Evolutionary conservation across 129 eudicot genomes (phyloP).

Genomic region (Kitagawia praeruptora): DNA sequence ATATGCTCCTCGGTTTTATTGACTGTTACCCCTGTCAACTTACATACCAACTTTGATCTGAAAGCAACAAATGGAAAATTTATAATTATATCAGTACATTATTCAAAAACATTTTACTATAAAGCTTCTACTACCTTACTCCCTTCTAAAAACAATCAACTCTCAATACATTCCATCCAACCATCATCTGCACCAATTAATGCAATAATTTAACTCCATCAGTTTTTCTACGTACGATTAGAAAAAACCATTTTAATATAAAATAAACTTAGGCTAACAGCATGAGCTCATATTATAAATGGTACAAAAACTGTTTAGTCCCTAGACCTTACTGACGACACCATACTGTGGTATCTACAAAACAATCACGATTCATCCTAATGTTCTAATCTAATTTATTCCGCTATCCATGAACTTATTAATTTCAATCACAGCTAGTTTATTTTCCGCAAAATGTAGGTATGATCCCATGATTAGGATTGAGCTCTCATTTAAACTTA

Average conservation of each 20-base stretch:
- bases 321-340: too few species aligned
- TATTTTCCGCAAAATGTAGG: neutral
- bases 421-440: too few species aligned
- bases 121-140: neutral
- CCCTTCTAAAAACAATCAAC: neutral
- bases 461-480: neutral
- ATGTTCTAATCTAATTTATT: neutral
- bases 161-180: neutral
- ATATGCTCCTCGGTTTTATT: constrained; percentile 91
- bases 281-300: too few species aligned
- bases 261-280: too few species aligned
- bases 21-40: constrained; percentile 61
- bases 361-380: neutral
- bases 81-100: neutral
- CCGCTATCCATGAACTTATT: too few species aligned
- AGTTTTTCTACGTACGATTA: neutral
- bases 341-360: too few species aligned
- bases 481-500: neutral
- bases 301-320: too few species aligned
- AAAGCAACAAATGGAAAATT: neutral
- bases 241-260: too few species aligned
- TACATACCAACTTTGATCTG: constrained; percentile 77
- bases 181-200: neutral
- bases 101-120: neutral
- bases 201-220: neutral